phyloP scores from a whole-genome alignment of 345 rosid genomes.

The Anastatica hierochuntica region DNA sequence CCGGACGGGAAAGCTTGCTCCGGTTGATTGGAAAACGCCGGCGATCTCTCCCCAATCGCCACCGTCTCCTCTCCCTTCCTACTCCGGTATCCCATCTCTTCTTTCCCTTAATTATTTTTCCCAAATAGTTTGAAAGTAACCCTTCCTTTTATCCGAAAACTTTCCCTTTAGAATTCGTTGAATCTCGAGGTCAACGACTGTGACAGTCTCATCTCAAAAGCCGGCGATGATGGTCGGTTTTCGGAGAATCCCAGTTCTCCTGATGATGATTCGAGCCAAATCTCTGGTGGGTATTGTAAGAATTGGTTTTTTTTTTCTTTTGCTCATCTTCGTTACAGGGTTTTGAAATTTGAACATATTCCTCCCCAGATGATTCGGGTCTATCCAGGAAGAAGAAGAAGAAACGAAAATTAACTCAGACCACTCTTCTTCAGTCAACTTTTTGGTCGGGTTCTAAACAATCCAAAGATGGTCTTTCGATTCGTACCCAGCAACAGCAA shows the following conservation, averaged over 20 bases:
- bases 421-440: constrained; percentile 61
- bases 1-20: constrained; percentile 62
- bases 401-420: constrained; percentile 67
- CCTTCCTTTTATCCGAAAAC: background rate
- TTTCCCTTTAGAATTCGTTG: constrained; percentile 32
- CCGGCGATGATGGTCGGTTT: background rate
- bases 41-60: constrained; percentile 50
- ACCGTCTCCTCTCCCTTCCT: constrained; percentile 38
- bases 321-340: background rate
- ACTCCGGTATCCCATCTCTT: constrained; percentile 28
- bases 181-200: constrained; percentile 26
- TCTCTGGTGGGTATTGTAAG: constrained; percentile 30
- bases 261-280: constrained; percentile 16
- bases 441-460: constrained; percentile 32
- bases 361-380: constrained; percentile 36
- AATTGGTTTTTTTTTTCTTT: no score
- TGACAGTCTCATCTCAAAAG: constrained; percentile 6
- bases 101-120: background rate
- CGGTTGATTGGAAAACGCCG: constrained; percentile 71
- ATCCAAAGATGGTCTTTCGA: background rate
- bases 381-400: constrained; percentile 42
- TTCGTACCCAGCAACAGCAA: background rate
- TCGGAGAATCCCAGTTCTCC: no score
- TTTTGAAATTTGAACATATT: background rate
- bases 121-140: background rate